These are phyloP conservation scores for Dictyostelium firmibasis DNA, from an alignment of 78 protist genomes.

Conservation along the genomic window DNA sequence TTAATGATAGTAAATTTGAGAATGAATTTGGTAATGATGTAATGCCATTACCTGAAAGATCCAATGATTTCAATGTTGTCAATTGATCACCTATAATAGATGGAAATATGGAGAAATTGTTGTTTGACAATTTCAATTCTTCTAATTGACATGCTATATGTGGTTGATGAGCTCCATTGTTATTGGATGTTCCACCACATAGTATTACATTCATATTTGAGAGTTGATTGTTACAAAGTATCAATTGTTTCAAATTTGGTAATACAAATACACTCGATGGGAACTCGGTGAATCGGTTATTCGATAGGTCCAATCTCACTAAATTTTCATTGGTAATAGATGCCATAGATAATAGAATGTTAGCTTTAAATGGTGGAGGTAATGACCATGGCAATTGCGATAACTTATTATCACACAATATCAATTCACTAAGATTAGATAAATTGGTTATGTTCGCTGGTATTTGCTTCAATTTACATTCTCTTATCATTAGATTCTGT, in stretches of 20 bases:
- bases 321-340: background rate
- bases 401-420: conserved; percentile 11
- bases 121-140: conserved; percentile 12
- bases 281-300: background rate
- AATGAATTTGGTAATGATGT: conserved; percentile 33
- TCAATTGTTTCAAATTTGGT: background rate
- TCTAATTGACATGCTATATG: conserved; percentile 17
- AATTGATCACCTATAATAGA: conserved; percentile 13
- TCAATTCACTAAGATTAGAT: background rate
- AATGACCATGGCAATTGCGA: conserved; percentile 21
- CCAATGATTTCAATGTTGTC: background rate
- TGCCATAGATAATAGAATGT: background rate
- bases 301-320: background rate
- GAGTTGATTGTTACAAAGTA: conserved; percentile 5
- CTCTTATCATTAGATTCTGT: background rate
- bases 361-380: background rate
- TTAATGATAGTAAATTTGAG: background rate
- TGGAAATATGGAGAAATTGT: background rate
- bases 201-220: background rate
- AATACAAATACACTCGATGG: conserved; percentile 27
- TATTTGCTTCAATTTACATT: conserved; percentile 9
- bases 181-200: background rate
- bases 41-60: conserved; percentile 7
- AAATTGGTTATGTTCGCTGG: background rate
- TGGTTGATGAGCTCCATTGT: background rate